Evolutionary conservation across 2,329 filamentous ascomycete genomes (phyloP).

Genomic region (Hypoxylon sp.): DNA sequence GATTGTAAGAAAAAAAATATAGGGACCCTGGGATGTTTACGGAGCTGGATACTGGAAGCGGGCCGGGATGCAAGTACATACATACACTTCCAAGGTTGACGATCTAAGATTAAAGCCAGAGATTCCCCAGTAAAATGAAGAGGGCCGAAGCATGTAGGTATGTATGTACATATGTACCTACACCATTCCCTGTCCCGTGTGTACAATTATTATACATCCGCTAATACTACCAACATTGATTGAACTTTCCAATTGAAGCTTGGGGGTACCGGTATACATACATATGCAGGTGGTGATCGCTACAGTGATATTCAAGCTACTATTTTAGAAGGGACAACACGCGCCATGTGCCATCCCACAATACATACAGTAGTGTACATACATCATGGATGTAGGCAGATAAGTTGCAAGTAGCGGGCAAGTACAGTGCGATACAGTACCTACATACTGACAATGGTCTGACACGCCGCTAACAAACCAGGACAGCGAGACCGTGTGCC

Average conservation of each 20-base stretch:
- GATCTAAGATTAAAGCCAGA: slow-evolving; percentile 46
- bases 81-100: slow-evolving; percentile 16
- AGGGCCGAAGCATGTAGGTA: slow-evolving; percentile 21
- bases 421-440: slow-evolving; percentile 32
- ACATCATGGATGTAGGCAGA: background rate
- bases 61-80: slow-evolving; percentile 39
- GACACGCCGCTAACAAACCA: slow-evolving; percentile 21
- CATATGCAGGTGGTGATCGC: slow-evolving; percentile 7
- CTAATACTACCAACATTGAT: background rate
- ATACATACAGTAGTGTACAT: too few relatives aligned
- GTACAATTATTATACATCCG: background rate
- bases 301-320: slow-evolving; percentile 11
- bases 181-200: slow-evolving; percentile 2
- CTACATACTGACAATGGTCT: slow-evolving; percentile 4
- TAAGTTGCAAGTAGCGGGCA: background rate
- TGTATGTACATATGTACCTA: background rate
- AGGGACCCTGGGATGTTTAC: slow-evolving; percentile 46
- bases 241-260: slow-evolving; percentile 8
- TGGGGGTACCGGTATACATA: slow-evolving; percentile 3
- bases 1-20: slow-evolving; percentile 32
- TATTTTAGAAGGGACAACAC: slow-evolving; percentile 28
- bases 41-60: slow-evolving; percentile 47
- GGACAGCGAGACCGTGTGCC: slow-evolving; percentile 35
- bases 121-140: slow-evolving; percentile 46
- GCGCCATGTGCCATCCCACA: slow-evolving; percentile 20